phyloP scores from a whole-genome alignment of 2,329 filamentous ascomycete species.

The Passalora sequoiae region DNA sequence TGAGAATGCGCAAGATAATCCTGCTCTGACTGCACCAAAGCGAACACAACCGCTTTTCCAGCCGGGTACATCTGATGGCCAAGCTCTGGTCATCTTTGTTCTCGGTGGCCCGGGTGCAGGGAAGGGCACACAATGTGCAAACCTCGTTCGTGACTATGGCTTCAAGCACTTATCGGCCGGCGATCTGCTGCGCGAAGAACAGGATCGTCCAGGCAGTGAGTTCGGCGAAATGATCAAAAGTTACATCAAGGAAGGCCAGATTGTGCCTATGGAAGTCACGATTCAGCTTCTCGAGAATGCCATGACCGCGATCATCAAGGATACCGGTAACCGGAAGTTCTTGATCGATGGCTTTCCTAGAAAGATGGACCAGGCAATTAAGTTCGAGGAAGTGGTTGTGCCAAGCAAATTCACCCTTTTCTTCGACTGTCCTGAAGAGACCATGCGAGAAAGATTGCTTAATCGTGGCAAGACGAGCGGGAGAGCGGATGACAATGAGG shows the following conservation, averaged over 20 bases:
- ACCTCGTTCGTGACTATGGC: constrained; percentile 78
- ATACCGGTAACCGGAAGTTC: constrained; percentile 63
- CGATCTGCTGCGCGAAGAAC: constrained; percentile 88
- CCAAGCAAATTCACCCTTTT: constrained; percentile 82
- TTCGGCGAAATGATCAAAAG: constrained; percentile 90
- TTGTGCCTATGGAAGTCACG: constrained; percentile 99
- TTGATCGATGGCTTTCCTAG: constrained; percentile 79
- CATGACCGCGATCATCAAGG: constrained; percentile 66
- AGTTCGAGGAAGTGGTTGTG: constrained; percentile 87
- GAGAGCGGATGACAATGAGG: constrained; percentile 85
- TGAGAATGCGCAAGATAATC: constrained; percentile 27
- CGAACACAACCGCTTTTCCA: constrained; percentile 68
- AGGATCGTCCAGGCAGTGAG: constrained; percentile 76
- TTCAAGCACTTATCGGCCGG: constrained; percentile 93
- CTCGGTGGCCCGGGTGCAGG: constrained; percentile 92
- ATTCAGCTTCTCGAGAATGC: constrained; percentile 90
- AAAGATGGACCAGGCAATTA: constrained; percentile 93
- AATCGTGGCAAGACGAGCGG: constrained; percentile 91
- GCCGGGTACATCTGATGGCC: constrained; percentile 35
- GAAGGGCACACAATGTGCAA: constrained; percentile 92
- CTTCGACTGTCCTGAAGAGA: constrained; percentile 84
- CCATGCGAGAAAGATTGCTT: constrained; percentile 78
- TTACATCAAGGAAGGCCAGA: constrained; percentile 89
- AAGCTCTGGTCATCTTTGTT: constrained; percentile 92
- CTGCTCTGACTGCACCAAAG: constrained; percentile 43